A percentile compares a stretch with the other conserved stretches of the same genome.
phyloP scores from a whole-genome alignment of 225 moss, liverwort and hornwort genomes.

The Sphagnum tenellum region DNA sequence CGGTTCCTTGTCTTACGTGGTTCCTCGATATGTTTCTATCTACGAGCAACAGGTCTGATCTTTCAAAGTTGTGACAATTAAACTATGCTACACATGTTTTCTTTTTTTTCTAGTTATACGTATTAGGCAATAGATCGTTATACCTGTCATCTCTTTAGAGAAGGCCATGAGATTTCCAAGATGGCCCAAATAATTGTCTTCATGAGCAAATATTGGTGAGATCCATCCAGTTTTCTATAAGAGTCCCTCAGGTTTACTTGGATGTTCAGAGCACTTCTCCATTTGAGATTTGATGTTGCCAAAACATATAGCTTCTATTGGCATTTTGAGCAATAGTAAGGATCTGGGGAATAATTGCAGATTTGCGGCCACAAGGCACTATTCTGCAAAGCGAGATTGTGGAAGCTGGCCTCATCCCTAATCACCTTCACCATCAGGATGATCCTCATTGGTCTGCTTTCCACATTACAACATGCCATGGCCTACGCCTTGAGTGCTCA shows the following conservation, averaged over 20 bases:
- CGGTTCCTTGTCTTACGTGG: slow-evolving; percentile 88
- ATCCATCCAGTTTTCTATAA: too few relatives aligned
- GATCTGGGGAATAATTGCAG: slow-evolving; percentile 14
- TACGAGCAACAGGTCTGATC: slow-evolving; percentile 72
- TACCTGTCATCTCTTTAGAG: too few relatives aligned
- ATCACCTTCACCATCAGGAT: slow-evolving; percentile 75
- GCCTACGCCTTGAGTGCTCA: slow-evolving; percentile 84
- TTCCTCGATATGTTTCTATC: slow-evolving; percentile 75
- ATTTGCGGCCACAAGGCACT: slow-evolving; percentile 93
- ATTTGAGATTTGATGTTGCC: too few relatives aligned
- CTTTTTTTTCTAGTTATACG: background rate
- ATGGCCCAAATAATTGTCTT: too few relatives aligned
- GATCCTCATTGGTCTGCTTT: slow-evolving; percentile 90
- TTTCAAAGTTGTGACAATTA: background rate
- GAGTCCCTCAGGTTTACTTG: too few relatives aligned
- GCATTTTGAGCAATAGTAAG: too few relatives aligned
- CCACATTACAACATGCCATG: slow-evolving; percentile 95
- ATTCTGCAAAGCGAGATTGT: slow-evolving; percentile 87
- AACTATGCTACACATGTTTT: background rate
- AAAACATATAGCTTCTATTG: too few relatives aligned
- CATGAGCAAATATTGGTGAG: too few relatives aligned
- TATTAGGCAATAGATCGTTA: too few relatives aligned
- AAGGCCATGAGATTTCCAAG: too few relatives aligned
- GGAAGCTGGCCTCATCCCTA: slow-evolving; percentile 80
- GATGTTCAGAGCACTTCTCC: too few relatives aligned